Conservation (phyloP, 352 stramenopile genomes). For the Pythium chondricola region DNA sequence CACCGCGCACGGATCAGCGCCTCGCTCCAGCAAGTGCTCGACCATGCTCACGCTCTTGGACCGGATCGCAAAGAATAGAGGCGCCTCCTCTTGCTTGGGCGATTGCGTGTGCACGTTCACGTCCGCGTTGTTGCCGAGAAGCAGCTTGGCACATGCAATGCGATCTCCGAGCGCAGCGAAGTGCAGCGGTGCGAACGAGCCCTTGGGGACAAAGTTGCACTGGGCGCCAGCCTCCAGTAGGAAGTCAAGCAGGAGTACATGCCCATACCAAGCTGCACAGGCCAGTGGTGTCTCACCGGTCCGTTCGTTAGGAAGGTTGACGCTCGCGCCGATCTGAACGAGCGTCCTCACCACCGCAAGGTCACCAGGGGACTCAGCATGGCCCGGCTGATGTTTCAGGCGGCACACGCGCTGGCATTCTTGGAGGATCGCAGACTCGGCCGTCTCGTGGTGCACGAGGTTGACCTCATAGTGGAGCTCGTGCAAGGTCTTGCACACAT, state of each 20-base stretch:
- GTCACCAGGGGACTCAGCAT: slow-evolving; percentile 3
- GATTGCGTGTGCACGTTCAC: slow-evolving; percentile 33
- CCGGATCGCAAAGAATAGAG: slow-evolving; percentile 56
- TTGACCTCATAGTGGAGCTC: slow-evolving; percentile 46
- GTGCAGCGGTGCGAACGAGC: slow-evolving; percentile 50
- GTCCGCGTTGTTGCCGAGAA: slow-evolving; percentile 27
- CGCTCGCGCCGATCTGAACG: slow-evolving; percentile 47
- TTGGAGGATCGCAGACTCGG: slow-evolving; percentile 42
- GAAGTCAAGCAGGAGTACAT: slow-evolving; percentile 40
- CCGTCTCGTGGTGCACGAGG: slow-evolving; percentile 24
- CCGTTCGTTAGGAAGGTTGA: slow-evolving; percentile 36
- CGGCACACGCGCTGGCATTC: slow-evolving; percentile 56
- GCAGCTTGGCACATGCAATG: slow-evolving; percentile 31
- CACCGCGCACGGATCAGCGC: slow-evolving; percentile 30
- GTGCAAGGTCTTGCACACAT: slow-evolving; percentile 38
- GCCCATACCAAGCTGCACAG: slow-evolving; percentile 42
- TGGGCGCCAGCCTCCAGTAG: slow-evolving; percentile 43
- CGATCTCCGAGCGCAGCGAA: slow-evolving; percentile 43
- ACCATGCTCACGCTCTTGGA: slow-evolving; percentile 42
- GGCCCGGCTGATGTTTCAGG: background rate
- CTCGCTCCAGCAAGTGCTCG: slow-evolving; percentile 32
- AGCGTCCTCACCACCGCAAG: slow-evolving; percentile 39
- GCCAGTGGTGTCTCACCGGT: slow-evolving; percentile 47
- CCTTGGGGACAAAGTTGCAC: slow-evolving; percentile 25
- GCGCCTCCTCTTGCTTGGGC: slow-evolving; percentile 31